A percentile compares a stretch with the other conserved stretches of the same genome.
Evolutionary conservation across 2,329 filamentous ascomycete genomes (phyloP).

Genomic region (Sporothrix inflata): DNA sequence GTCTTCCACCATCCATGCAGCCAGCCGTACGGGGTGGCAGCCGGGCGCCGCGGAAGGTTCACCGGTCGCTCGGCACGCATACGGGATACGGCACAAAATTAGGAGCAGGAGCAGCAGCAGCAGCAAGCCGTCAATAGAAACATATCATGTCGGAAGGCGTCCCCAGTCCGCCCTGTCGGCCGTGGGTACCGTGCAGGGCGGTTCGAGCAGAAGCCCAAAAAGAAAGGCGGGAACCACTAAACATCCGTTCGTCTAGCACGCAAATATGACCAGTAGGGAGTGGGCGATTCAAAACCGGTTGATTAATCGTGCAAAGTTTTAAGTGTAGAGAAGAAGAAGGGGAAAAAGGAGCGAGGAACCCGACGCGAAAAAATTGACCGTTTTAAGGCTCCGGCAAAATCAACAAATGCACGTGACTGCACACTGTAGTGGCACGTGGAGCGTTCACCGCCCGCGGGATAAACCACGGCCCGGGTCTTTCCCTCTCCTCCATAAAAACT

Average conservation of each 20-base stretch:
- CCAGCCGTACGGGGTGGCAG: not conserved
- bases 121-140: not conserved
- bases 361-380: slow-evolving; percentile 21
- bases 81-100: not conserved
- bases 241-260: slow-evolving; percentile 55
- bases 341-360: slow-evolving; percentile 25
- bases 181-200: slow-evolving; percentile 25
- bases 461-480: slow-evolving; percentile 18
- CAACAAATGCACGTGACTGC: slow-evolving; percentile 19
- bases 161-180: slow-evolving; percentile 24
- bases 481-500: slow-evolving; percentile 10
- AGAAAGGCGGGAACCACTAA: slow-evolving; percentile 24
- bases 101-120: not conserved
- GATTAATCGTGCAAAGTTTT: slow-evolving; percentile 61
- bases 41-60: not conserved
- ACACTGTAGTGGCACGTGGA: not conserved
- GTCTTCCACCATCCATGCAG: not conserved
- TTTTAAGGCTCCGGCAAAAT: not conserved
- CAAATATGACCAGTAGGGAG: slow-evolving; percentile 63
- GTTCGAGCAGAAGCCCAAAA: slow-evolving; percentile 15
- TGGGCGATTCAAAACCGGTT: slow-evolving; percentile 58
- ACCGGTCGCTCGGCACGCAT: not conserved
- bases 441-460: not conserved
- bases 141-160: slow-evolving; percentile 31
- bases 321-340: slow-evolving; percentile 47